phyloP scores from a whole-genome alignment of 208 protist species.

The Trypanosoma boissoni region DNA sequence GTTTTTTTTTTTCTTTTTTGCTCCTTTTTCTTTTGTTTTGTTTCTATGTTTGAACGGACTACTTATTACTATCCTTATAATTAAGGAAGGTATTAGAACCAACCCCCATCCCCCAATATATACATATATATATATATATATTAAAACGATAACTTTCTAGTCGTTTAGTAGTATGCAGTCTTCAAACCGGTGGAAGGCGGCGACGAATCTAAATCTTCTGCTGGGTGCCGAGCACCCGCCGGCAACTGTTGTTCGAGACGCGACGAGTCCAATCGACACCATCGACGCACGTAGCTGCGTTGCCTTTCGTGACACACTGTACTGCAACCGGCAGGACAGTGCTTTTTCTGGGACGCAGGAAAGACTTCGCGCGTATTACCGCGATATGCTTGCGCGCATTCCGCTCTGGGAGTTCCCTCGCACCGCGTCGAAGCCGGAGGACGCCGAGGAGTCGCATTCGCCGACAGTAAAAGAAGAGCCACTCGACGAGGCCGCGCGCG shows the following conservation, averaged over 20 bases:
- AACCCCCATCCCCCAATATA: slow-evolving; percentile 4
- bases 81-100: too few species aligned
- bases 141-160: background rate
- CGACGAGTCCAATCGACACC: slow-evolving; percentile 14
- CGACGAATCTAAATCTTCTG: slow-evolving; percentile 61
- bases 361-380: slow-evolving; percentile 60
- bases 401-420: slow-evolving; percentile 31
- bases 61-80: too few species aligned
- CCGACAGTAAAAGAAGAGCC: slow-evolving; percentile 16
- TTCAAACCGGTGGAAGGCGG: slow-evolving; percentile 48
- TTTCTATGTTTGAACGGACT: background rate
- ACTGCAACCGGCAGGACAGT: slow-evolving; percentile 68
- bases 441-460: slow-evolving; percentile 1
- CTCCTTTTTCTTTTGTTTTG: slow-evolving; percentile 14
- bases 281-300: slow-evolving; percentile 62
- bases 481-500: background rate
- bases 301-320: slow-evolving; percentile 60
- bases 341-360: slow-evolving; percentile 12
- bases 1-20: slow-evolving; percentile 5
- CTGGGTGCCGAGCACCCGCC: slow-evolving; percentile 58
- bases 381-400: slow-evolving; percentile 59
- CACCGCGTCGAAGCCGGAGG: slow-evolving; percentile 17
- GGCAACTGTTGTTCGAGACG: slow-evolving; percentile 30
- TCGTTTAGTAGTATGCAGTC: slow-evolving; percentile 23
- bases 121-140: slow-evolving; percentile 15